Evolutionary conservation across 805 yeast species (phyloP), one percentile per base, ranked within the genome.

Genomic region (Dipodascus albidus): DNA sequence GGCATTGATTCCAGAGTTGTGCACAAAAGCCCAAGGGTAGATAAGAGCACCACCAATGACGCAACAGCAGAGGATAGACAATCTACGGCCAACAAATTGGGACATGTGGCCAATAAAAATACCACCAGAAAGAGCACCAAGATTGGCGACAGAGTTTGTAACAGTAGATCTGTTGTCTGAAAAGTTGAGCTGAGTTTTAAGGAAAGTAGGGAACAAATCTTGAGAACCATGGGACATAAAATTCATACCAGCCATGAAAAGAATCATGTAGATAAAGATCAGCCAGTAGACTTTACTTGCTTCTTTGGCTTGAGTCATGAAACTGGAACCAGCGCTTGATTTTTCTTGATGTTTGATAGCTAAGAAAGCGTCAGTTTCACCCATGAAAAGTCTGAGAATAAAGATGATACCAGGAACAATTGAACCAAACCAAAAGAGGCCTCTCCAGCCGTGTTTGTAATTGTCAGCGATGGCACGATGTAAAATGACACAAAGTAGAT

Each of bases 201-300:
- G 69, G 69, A 81, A 70, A 0, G 87, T 81, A 41, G 88, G 87
- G 66, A 76, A 81, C 62, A 84, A 68, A 65, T 84, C 91, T 67
- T 84, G 89, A 3, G 87, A 79, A 1, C 87, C 87, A 60, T 84
- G 91, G 6, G 86, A 77, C 70, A 78, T 75, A 69, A 82, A 84
- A 67, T 83, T 83, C 73, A 82, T 79, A 19, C 83, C 85, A 20
- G 85, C 75, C 82, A 83, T 77, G 64, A 82, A 68, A 14, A 83
- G 62, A 42, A 85, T 76, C 58, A 78, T 66, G 65, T 81, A 84
- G 48, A 77, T 61, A 57, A 80, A 70, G 55, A 79, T 68, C 51
- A 82, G 72, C 89, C 88, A 84, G 64, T 84, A 79, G 64, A 58
- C 54, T 59, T 66, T 73, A 52, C 77, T 48, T 0, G 76, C 73